Evolutionary conservation across 352 stramenopile species (phyloP), one percentile per base, ranked within the genome.

Genomic region (Phytopythium ostracodes): DNA sequence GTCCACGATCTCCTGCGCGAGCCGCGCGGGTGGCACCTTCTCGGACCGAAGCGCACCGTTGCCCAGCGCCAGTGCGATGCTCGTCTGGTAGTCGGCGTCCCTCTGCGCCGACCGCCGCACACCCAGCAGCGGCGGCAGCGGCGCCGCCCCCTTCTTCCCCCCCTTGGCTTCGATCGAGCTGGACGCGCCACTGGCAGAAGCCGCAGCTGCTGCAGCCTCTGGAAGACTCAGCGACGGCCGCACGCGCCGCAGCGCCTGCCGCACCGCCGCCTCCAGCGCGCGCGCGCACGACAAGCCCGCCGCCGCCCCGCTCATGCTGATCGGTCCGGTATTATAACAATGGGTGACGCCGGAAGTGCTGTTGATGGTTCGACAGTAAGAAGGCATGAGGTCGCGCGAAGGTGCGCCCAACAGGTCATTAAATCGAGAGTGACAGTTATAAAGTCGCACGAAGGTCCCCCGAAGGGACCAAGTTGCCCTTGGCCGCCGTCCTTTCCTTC

Each of bases 1-100:
- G 49, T 66, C 73, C 15, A 71, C 63, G 57, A 76, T 75, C 17
- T 66, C 58, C 40, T 75, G 67, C 11, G 84, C 80, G 9, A 91
- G 70, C 56, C 61, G 49, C 43, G 75, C 73, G 3, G 81, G 61
- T 36, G 71, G 63, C n/a, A 58, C 27, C 33, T 31, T 18, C 18
- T 58, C 52, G 1, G 0, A 9, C 27, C 52, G 52, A 18, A 58
- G 52, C 52, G 22, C 54, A 43, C 75, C 77, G 55, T 74, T 84
- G 49, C 73, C 77, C 6, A 90, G 71, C 60, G 84, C 70, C 43
- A 94, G 66, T 24, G 78, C 76, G 8, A 89, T 49, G 56, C 79
- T 88, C 25, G 82, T 90, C 68, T 94, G 85, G 71, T 92, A 94
- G 73, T 94, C 85, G 18, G 75, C 77, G 31, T 72, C 76, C 2